A percentile compares a stretch with the other conserved stretches of the same genome.
phyloP scores from a whole-genome alignment of 345 rosid species.

The Sapria himalayana region DNA sequence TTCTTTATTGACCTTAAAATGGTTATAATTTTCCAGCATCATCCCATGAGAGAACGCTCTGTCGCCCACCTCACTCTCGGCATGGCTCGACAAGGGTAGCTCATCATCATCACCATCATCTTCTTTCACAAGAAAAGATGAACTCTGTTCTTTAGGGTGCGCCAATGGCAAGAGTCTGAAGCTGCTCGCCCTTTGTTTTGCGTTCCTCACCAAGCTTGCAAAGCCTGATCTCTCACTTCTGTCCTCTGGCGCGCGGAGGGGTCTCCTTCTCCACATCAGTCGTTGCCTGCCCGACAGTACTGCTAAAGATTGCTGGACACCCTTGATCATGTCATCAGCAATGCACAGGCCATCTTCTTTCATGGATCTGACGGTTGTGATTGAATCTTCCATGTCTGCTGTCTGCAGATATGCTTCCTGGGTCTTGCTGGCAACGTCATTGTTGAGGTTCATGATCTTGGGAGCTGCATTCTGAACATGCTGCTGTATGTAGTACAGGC shows the following conservation, averaged over 20 bases:
- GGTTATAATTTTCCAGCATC: slow-evolving; percentile 22
- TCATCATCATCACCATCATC: slow-evolving; percentile 45
- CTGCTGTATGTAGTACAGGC: slow-evolving; percentile 75
- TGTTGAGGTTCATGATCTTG: slow-evolving; percentile 37
- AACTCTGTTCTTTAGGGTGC: slow-evolving; percentile 30
- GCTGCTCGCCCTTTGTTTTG: slow-evolving; percentile 50
- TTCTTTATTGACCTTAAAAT: slow-evolving; percentile 60
- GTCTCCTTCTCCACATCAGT: too few species aligned
- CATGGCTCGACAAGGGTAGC: slow-evolving; percentile 24
- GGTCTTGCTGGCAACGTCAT: slow-evolving; percentile 29
- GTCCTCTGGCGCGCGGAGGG: too few species aligned
- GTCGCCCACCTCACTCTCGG: slow-evolving; percentile 17
- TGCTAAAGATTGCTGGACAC: slow-evolving; percentile 40
- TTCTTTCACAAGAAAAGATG: slow-evolving; percentile 21
- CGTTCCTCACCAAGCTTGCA: too few species aligned
- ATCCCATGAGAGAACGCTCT: too few species aligned
- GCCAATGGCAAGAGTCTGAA: slow-evolving; percentile 57
- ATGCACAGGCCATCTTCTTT: slow-evolving; percentile 51
- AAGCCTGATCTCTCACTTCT: too few species aligned
- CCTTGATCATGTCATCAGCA: slow-evolving; percentile 75
- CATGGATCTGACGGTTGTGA: slow-evolving; percentile 49
- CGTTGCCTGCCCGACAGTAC: slow-evolving; percentile 50
- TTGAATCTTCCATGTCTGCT: slow-evolving; percentile 69
- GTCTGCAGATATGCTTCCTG: slow-evolving; percentile 44
- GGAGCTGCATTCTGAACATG: slow-evolving; percentile 62